Conservation (phyloP, 23 red algal genomes). For the Chondrus crispus region DNA sequence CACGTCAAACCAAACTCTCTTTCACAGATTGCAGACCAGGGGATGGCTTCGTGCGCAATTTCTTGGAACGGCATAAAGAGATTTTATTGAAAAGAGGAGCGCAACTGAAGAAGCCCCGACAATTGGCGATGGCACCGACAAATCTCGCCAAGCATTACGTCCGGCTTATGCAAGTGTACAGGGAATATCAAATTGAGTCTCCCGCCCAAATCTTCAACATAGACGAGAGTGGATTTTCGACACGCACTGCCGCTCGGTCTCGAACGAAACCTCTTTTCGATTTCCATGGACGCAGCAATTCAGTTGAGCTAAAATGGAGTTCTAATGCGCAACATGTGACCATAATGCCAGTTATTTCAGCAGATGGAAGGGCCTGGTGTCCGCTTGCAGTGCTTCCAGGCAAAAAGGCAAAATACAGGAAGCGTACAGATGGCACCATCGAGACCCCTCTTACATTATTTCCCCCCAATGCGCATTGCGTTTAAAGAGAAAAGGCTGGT, state of each 20-base stretch:
- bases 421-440: neutral
- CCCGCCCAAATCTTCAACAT: no score
- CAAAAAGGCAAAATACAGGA: neutral
- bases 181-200: no score
- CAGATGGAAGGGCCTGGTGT: neutral
- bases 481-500: neutral
- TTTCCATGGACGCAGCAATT: neutral
- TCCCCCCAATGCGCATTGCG: neutral
- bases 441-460: neutral
- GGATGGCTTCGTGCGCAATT: no score
- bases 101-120: neutral
- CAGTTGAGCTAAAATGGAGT: neutral
- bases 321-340: neutral
- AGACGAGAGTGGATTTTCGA: conserved; percentile 7
- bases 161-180: no score
- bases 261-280: neutral
- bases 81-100: neutral
- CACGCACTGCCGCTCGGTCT: neutral
- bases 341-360: neutral
- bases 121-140: neutral
- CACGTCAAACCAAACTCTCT: no score
- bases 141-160: neutral
- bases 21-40: no score
- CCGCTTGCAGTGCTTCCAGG: neutral
- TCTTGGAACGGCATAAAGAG: no score